These are phyloP conservation scores for Nidula microcarpa DNA, from an alignment of 768 basidiomycete species.

Conservation along the genomic window DNA sequence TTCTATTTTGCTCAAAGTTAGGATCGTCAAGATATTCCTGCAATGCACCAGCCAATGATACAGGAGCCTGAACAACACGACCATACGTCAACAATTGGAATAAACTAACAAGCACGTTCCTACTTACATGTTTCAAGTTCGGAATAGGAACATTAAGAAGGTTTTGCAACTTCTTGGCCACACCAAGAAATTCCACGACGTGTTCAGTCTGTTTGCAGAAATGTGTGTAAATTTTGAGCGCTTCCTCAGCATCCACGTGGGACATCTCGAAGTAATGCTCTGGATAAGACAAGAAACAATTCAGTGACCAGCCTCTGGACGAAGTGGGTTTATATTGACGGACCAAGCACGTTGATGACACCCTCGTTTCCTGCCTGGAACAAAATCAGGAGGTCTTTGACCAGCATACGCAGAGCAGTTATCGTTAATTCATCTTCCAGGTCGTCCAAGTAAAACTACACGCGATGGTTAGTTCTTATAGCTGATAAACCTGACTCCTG, in stretches of 20 bases:
- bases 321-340: constrained; percentile 15
- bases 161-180: constrained; percentile 92
- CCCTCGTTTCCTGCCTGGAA: constrained; percentile 98
- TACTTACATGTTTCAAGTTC: constrained; percentile 81
- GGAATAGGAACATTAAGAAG: constrained; percentile 92
- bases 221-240: constrained; percentile 84
- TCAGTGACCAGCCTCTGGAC: too few species aligned
- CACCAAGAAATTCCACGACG: constrained; percentile 89
- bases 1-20: constrained; percentile 92
- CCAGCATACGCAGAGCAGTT: constrained; percentile 86
- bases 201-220: constrained; percentile 93
- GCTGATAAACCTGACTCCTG: background rate
- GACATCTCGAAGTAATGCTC: constrained; percentile 99
- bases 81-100: background rate
- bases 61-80: constrained; percentile 68
- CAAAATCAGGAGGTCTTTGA: constrained; percentile 92
- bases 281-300: constrained; percentile 12
- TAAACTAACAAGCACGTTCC: background rate
- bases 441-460: constrained; percentile 90
- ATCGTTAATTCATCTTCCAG: constrained; percentile 90
- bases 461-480: background rate
- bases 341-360: constrained; percentile 77
- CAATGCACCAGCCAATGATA: constrained; percentile 88
- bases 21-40: constrained; percentile 97
- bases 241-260: constrained; percentile 81